Conservation (phyloP, 2,329 filamentous ascomycete genomes). For the Fonsecaea monophora region DNA sequence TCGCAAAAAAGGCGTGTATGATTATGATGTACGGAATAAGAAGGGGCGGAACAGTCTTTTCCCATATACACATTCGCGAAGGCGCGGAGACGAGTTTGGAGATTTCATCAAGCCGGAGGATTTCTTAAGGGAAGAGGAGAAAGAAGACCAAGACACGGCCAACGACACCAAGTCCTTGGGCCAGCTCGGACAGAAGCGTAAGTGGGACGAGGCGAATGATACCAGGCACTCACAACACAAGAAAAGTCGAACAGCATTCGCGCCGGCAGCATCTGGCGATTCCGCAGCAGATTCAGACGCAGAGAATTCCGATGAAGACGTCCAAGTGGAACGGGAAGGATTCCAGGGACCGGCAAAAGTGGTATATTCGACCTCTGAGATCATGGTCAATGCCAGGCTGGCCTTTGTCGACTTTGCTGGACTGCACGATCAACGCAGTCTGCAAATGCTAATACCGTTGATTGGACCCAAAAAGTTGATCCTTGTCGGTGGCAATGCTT, state of each 20-base stretch:
- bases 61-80: constrained; percentile 79
- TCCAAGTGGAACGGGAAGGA: constrained; percentile 52
- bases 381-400: constrained; percentile 76
- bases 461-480: constrained; percentile 95
- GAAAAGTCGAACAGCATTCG: constrained; percentile 27
- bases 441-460: constrained; percentile 92
- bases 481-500: constrained; percentile 78
- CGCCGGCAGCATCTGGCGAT: constrained; percentile 38
- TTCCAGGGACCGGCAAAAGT: constrained; percentile 77
- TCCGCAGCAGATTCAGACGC: constrained; percentile 64
- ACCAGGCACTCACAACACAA: constrained; percentile 48
- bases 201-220: constrained; percentile 76
- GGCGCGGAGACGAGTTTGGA: constrained; percentile 87
- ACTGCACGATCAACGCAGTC: constrained; percentile 87
- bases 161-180: constrained; percentile 62
- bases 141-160: constrained; percentile 72
- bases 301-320: constrained; percentile 61
- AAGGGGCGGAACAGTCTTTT: constrained; percentile 93
- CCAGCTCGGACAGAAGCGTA: constrained; percentile 86
- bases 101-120: constrained; percentile 94
- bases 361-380: constrained; percentile 65
- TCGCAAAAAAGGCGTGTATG: constrained; percentile 86
- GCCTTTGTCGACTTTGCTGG: constrained; percentile 92
- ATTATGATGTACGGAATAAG: constrained; percentile 90
- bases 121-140: constrained; percentile 89